Evolutionary conservation across 2,329 filamentous ascomycete species (phyloP), one percentile per base, ranked within the genome.

Genomic region (Lomentospora prolificans): DNA sequence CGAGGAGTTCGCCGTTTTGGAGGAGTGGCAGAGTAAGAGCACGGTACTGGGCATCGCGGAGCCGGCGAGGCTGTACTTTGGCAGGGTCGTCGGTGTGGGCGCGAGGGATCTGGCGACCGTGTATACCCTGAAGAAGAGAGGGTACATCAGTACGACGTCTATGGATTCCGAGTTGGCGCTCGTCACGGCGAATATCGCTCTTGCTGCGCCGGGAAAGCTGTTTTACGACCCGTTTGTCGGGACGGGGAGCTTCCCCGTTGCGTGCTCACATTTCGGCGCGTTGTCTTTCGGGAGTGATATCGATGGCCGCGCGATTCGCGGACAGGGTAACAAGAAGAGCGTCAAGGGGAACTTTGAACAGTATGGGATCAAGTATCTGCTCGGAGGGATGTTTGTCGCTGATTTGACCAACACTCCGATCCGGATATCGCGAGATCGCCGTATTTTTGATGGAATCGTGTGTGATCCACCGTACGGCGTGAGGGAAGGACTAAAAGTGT

Each of bases 391-490:
- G 31, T 95, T 96, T 62, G 82, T 89, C 1, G 86, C 89, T 0
- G 94, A 99, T 67, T 69, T 99, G 56, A 96, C 90, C 0, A 91
- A 97, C 65, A 86, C 86, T 1, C 94, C 94, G 1, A 71, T 97
- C 22, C 75, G 81, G 46, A 70, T 67, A 57, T 64, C 66, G 52
- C 70, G 69, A 30, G 64, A 69, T 28, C 68, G 64, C n/a, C 69
- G 81, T 53, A 79, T 86, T 61, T 82, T 97, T 58, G 91, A 99
- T 68, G 91, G 89, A 3, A 95, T 99, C 58, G 77, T 97, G 5
- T 97, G 91, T 64, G 94, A 99, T 71, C 94, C 94, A 17, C 94
- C 94, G 0, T 99, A 99, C 66, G 94, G 94, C 2, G 90, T 99
- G 4, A 80, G 94, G 51, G 94, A 99, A 69, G 94, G 94, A 0